Evolutionary conservation across 176 grass and related monocot species (phyloP).

Genomic region (Aegilops sharonensis): DNA sequence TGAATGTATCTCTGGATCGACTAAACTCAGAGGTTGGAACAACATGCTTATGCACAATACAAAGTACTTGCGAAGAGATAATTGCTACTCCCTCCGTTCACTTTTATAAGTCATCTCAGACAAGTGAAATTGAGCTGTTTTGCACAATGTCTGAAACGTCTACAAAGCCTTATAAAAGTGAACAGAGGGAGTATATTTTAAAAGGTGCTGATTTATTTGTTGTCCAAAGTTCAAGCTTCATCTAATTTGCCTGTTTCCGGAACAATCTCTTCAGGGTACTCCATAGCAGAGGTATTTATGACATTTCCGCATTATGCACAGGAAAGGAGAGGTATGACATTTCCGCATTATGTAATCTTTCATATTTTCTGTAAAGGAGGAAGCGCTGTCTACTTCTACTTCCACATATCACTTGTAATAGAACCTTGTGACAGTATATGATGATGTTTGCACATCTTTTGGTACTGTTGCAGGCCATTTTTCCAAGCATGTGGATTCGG

Average conservation of each 20-base stretch:
- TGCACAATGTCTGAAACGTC: no score
- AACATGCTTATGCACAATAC: background rate
- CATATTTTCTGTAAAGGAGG: background rate
- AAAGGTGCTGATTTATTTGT: background rate
- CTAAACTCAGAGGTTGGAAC: background rate
- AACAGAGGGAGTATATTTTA: background rate
- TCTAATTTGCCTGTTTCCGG: background rate
- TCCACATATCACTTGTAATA: background rate
- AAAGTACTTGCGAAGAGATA: background rate
- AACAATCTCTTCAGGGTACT: constrained; percentile 59
- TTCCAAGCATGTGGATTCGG: constrained; percentile 82
- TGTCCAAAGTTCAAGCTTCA: constrained; percentile 19
- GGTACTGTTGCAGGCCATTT: constrained; percentile 55
- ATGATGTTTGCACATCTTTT: constrained; percentile 4
- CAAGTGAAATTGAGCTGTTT: no score
- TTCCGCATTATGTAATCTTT: background rate
- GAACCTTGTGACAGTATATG: background rate
- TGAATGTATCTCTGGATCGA: background rate
- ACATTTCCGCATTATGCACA: constrained; percentile 84
- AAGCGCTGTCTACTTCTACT: background rate
- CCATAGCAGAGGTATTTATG: constrained; percentile 80
- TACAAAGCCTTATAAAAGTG: no score
- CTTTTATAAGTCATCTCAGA: no score
- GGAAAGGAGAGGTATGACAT: constrained; percentile 68
- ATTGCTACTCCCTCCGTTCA: no score